Evolutionary conservation across 805 yeast genomes (phyloP), one percentile per base, ranked within the genome.

Genomic region (Priceomyces haplophilus): DNA sequence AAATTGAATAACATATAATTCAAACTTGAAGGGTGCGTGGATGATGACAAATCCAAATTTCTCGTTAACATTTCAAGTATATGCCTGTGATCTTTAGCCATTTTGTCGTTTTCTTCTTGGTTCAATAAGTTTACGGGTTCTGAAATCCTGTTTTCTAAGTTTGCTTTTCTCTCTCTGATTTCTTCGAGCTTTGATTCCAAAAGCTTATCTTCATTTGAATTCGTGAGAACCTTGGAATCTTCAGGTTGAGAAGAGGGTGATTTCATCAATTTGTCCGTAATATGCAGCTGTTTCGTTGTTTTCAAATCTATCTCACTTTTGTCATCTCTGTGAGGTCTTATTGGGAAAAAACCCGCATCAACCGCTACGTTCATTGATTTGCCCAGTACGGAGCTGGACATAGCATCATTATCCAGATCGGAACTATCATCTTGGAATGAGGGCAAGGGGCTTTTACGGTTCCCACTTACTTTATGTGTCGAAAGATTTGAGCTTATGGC

Each of bases 301-400:
- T 27, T 12, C 1, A 30, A 4, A 3, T 42, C 42, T 3, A 16
- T 35, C 25, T 29, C 44, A 4, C 19, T 48, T 29, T 59, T 74
- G 24, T 69, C 73, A 8, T 68, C 64, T 61, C 88, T 73, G 7
- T 70, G 70, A 1, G 91, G 87, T 51, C 89, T 75, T 3, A 85
- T 82, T 0, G 91, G 91, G 67, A 85, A 83, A 24, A 83, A 59
- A 15, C 68, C 74, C 0, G 80, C 71, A 42, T 78, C 83, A n/a
- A 64, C 69, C 19, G 67, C 79, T 17, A 69, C 76, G 18, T 12
- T n/a, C 48, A 79, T 80, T 38, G 76, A 83, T 53, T 75, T 73
- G 42, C 79, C 80, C 85, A 84, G 81, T 59, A 83, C 76, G 48
- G 83, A 80, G 52, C 65, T 76, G 3, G 79, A 64, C 13, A 59